Conservation (phyloP, 2,329 filamentous ascomycete genomes). For the Fusarium redolens region DNA sequence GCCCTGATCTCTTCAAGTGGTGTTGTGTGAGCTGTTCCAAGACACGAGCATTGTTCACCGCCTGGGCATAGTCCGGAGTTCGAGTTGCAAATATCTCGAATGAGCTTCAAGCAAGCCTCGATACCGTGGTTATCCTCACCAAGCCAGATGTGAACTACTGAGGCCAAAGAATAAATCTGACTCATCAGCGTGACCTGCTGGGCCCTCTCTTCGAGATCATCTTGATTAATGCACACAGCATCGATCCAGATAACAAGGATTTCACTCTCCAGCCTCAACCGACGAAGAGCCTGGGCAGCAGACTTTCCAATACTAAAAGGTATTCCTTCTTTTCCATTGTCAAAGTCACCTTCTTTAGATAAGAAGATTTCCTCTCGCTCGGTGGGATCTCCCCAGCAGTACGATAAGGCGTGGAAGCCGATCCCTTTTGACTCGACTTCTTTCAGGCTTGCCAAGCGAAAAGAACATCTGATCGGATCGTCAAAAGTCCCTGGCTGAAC, state of each 20-base stretch:
- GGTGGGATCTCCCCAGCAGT: constrained; percentile 28
- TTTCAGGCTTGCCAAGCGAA: constrained; percentile 1
- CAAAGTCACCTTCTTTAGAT: rapidly evolving
- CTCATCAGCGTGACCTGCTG: constrained; percentile 35
- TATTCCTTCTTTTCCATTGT: rapidly evolving
- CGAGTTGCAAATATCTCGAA: constrained; percentile 31
- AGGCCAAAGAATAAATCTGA: constrained; percentile 26
- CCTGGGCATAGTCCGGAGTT: constrained; percentile 9
- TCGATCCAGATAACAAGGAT: constrained; percentile 32
- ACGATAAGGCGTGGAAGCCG: constrained; percentile 24
- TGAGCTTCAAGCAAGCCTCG: constrained; percentile 1
- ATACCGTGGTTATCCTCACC: constrained; percentile 19
- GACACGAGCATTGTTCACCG: not conserved
- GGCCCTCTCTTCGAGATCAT: constrained; percentile 27
- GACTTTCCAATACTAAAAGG: constrained; percentile 23
- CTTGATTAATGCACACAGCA: constrained; percentile 40
- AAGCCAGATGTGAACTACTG: constrained; percentile 20
- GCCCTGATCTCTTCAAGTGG: not conserved
- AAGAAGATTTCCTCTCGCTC: constrained; percentile 13
- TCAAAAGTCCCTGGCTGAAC: constrained; percentile 20
- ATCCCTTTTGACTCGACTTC: not conserved
- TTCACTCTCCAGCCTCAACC: not conserved
- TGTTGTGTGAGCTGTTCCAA: constrained; percentile 4
- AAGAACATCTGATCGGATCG: constrained; percentile 8
- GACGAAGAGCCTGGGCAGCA: constrained; percentile 12